Percentiles rank a stretch among this genome's conserved stretches.
Evolutionary conservation across 2,329 filamentous ascomycete genomes (phyloP).

Genomic region (Aspergillus vadensis): DNA sequence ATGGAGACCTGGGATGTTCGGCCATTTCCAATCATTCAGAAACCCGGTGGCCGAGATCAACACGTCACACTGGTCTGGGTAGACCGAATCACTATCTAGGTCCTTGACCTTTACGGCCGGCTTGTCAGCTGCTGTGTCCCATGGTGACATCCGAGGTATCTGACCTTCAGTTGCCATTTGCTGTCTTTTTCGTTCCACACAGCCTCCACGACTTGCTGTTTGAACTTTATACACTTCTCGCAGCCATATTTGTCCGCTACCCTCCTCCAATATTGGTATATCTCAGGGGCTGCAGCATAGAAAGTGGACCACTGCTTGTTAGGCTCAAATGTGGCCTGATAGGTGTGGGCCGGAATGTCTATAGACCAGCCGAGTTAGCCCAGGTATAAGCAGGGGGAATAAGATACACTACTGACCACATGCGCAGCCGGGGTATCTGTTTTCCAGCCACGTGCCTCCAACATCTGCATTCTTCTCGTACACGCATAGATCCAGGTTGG

Average conservation of each 20-base stretch:
- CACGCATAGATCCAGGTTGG: conserved; percentile 38
- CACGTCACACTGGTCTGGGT: conserved; percentile 35
- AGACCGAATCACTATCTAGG: conserved; percentile 20
- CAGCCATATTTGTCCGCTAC: conserved; percentile 49
- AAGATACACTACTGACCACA: conserved; percentile 30
- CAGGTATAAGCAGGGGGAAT: no score
- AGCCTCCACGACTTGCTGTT: conserved; percentile 47
- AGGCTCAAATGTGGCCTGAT: conserved; percentile 56
- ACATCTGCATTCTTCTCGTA: conserved; percentile 41
- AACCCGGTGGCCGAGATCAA: conserved; percentile 44
- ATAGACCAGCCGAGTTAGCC: background rate
- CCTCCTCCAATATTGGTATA: conserved; percentile 52
- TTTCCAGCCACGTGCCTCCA: conserved; percentile 40
- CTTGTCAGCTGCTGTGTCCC: background rate
- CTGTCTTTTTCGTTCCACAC: conserved; percentile 45
- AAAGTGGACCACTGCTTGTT: conserved; percentile 51
- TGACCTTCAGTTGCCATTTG: conserved; percentile 33
- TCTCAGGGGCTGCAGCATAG: conserved; percentile 52
- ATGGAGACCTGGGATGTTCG: conserved; percentile 49
- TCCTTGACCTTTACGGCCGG: conserved; percentile 25
- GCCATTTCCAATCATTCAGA: conserved; percentile 49
- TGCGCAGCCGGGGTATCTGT: conserved; percentile 41
- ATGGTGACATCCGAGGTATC: background rate
- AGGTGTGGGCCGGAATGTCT: conserved; percentile 52
- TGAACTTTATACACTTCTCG: conserved; percentile 51